Conservation (phyloP, 768 basidiomycete genomes). For the Suillus tomentosus region DNA sequence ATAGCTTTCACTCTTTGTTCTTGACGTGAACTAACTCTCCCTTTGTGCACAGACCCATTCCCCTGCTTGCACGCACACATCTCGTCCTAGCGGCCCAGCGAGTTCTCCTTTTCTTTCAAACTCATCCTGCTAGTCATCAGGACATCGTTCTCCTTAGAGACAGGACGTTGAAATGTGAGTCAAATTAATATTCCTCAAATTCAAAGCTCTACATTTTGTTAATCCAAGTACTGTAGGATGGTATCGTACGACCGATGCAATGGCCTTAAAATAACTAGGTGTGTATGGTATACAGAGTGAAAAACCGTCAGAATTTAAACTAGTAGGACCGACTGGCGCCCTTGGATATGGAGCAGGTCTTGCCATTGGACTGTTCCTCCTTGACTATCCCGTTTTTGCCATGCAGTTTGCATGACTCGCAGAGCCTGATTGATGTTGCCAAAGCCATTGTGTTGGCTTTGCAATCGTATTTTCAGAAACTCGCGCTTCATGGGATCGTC, state of each 20-base stretch:
- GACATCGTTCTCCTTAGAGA: neutral
- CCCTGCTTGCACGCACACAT: neutral
- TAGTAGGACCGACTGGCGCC: constrained; percentile 30
- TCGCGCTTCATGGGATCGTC: constrained; percentile 61
- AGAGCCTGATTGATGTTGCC: constrained; percentile 62
- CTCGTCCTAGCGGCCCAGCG: neutral
- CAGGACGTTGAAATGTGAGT: neutral
- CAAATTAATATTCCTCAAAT: neutral
- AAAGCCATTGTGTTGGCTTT: constrained; percentile 54
- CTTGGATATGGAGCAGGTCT: constrained; percentile 44
- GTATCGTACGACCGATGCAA: neutral
- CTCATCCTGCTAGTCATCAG: neutral
- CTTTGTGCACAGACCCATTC: neutral
- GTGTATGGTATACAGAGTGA: neutral
- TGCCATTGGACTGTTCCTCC: constrained; percentile 60
- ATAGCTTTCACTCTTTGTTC: constrained; percentile 18
- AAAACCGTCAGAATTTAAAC: constrained; percentile 21
- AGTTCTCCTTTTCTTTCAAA: neutral
- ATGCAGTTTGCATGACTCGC: constrained; percentile 66
- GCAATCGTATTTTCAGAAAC: constrained; percentile 58
- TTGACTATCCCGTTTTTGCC: constrained; percentile 64
- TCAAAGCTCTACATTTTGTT: neutral
- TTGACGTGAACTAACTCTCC: neutral
- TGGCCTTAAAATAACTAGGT: constrained; percentile 11
- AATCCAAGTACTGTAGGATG: neutral